Conservation (phyloP, 345 rosid genomes). For the Passiflora organensis region DNA sequence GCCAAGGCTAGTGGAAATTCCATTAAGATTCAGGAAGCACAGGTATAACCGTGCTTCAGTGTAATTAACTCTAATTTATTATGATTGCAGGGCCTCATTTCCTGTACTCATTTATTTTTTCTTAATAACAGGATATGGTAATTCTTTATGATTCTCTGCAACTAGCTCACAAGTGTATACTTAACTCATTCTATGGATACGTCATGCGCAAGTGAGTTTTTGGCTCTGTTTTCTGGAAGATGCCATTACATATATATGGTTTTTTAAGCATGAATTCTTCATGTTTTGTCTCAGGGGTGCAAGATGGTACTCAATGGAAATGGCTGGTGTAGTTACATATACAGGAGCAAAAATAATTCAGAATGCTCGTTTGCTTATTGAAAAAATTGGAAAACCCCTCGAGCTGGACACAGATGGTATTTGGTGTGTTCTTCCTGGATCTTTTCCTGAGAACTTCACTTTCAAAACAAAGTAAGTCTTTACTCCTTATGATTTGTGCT, state of each 20-base stretch:
- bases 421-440: conserved; percentile 94
- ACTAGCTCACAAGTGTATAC: conserved; percentile 96
- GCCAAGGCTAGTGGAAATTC: conserved; percentile 94
- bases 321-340: conserved; percentile 99
- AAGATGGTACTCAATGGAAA: conserved; percentile 99
- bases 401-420: conserved; percentile 98
- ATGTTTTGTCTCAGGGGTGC: conserved; percentile 66
- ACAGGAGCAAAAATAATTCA: conserved; percentile 99
- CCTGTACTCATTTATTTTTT: conserved; percentile 17
- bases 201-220: conserved; percentile 96
- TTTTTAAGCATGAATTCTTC: conserved; percentile 14
- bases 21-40: conserved; percentile 94
- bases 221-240: conserved; percentile 10
- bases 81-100: conserved; percentile 4
- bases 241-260: conserved; percentile 4
- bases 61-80: conserved; percentile 5
- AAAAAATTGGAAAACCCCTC: conserved; percentile 96
- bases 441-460: conserved; percentile 94
- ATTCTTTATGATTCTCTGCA: conserved; percentile 96
- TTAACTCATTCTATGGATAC: conserved; percentile 97
- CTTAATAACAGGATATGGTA: conserved; percentile 78
- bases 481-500: conserved; percentile 8
- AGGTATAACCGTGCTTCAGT: conserved; percentile 38
- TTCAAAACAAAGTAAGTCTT: conserved; percentile 75
- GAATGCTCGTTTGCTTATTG: conserved; percentile 88